Base-by-base conservation (phyloP, 441 rosid species). In the Sinapis alba region DNA sequence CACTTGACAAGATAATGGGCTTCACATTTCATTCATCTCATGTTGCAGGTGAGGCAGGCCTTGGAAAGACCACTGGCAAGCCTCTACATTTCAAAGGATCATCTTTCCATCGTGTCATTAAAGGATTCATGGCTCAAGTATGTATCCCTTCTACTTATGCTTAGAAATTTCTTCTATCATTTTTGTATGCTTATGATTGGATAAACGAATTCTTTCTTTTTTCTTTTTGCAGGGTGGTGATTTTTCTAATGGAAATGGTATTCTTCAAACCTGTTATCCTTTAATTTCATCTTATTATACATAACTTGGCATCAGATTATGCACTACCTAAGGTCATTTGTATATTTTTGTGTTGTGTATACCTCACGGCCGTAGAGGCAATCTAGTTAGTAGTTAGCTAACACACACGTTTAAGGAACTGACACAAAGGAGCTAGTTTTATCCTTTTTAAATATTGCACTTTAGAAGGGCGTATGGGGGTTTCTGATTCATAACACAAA, bases 71-170 rank as follows among this genome's bases (percentile, higher is more conserved):
- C 77, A 89, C 96, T 67, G 89, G 93, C 63, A 96, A 89, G 81
- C 92, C 93, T 83, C 79, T 96, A 76, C 97, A 89, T 69, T 93
- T 83, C 81, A 93, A 96, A 82, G 98, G 97, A 77, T 79, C 97
- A 2, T 77, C 60, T 74, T 88, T 93, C 77, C 99, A 96, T 83
- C 98, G 99, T 74, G 75, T 96, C 68, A 92, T 96, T 45, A 87
- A 80, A 82, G 97, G 98, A 68, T 96, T 93, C 83, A 93, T 96
- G 99, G 97, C 97, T 63, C 99, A 93, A 78, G 99, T 93, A 88
- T 30, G 90, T 68, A 32, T 76, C 68, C 77, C 23, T 47, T 36
- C 21, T 71, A 16, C 62, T 34, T 32, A 0, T 71, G n/a, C 8
- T 34, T 24, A 2, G 21, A 38, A 11, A 27, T 5, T 68, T 7